Percentiles rank a stretch among this genome's conserved stretches.
Conservation (phyloP, 2,329 filamentous ascomycete genomes). For the Cadophora malorum region DNA sequence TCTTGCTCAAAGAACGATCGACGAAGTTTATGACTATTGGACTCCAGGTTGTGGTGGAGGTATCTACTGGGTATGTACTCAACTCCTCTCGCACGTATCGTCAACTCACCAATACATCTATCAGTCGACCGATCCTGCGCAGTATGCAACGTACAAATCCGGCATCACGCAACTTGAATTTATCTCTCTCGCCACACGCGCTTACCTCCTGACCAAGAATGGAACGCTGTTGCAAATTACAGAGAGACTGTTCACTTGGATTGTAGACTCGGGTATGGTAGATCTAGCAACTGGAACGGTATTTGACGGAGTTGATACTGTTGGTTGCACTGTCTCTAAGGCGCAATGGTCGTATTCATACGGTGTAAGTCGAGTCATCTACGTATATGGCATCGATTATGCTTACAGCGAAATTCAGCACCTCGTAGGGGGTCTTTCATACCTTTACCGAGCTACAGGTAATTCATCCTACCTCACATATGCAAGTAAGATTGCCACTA, state of each 20-base stretch:
- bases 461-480: constrained; percentile 20
- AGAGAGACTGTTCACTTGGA: constrained; percentile 20
- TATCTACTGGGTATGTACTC: constrained; percentile 18
- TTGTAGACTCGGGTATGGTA: constrained; percentile 15
- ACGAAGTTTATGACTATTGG: constrained; percentile 21
- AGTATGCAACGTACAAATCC: constrained; percentile 21
- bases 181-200: constrained; percentile 18
- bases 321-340: constrained; percentile 3
- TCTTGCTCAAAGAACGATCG: constrained; percentile 21
- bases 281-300: constrained; percentile 15
- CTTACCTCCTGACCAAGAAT: constrained; percentile 19
- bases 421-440: constrained; percentile 19
- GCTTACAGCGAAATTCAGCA: not conserved
- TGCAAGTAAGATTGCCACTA: constrained; percentile 10
- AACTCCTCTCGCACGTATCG: not conserved
- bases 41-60: constrained; percentile 17
- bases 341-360: constrained; percentile 21
- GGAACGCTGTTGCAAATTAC: constrained; percentile 17
- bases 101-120: not conserved
- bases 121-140: constrained; percentile 18
- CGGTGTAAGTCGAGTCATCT: constrained; percentile 4
- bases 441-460: constrained; percentile 20
- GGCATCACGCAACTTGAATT: constrained; percentile 23
- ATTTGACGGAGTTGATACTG: constrained; percentile 20
- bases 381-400: not conserved